A percentile compares a stretch with the other conserved stretches of the same genome.
phyloP scores from a whole-genome alignment of 2,329 filamentous ascomycete genomes.

The Tolypocladium tropicale region DNA sequence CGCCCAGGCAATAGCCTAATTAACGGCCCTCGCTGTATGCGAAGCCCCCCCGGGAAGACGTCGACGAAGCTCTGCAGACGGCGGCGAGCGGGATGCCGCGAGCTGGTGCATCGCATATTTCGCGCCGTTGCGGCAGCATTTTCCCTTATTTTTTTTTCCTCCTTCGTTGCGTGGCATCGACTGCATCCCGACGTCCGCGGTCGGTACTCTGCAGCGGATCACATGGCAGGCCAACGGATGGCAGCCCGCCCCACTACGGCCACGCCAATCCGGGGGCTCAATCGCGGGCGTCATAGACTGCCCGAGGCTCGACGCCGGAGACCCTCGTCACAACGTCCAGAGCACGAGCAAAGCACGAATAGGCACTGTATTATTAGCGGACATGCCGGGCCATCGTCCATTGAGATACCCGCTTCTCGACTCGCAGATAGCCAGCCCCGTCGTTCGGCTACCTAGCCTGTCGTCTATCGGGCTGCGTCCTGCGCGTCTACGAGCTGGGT shows the following conservation, averaged over 20 bases:
- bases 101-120: background rate
- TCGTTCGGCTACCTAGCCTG: no score
- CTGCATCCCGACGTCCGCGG: background rate
- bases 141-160: background rate
- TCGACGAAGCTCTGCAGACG: background rate
- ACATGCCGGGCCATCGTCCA: background rate
- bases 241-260: background rate
- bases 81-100: no score
- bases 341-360: no score
- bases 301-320: background rate
- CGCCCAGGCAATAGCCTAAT: conserved; percentile 3
- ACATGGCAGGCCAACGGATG: background rate
- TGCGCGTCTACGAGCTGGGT: background rate
- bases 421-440: background rate
- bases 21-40: background rate
- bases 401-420: no score
- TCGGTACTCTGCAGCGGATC: background rate
- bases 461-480: background rate
- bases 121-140: no score
- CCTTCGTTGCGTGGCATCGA: background rate
- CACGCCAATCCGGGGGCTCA: background rate
- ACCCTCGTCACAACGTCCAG: background rate
- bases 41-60: background rate
- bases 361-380: no score
- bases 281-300: background rate